phyloP scores from a whole-genome alignment of 2,329 filamentous ascomycete genomes.

The Ophiostoma pallidulum region DNA sequence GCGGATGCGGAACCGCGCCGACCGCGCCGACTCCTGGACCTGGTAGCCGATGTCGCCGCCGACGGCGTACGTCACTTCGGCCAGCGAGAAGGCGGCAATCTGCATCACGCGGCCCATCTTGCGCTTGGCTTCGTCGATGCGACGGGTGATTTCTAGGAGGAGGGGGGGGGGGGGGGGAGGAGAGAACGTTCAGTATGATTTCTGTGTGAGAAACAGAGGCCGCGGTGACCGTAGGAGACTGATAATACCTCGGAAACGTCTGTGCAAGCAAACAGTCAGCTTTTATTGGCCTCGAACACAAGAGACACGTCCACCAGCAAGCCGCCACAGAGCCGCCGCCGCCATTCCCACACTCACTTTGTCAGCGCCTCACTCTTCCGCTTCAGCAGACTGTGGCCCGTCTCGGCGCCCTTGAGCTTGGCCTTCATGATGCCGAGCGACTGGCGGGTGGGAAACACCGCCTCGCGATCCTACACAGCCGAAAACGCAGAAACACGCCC shows the following conservation, averaged over 20 bases:
- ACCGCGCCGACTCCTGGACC: slow-evolving; percentile 90
- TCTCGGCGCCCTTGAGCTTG: slow-evolving; percentile 90
- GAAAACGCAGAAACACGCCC: background rate
- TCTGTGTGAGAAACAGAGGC: too few species aligned
- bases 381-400: slow-evolving; percentile 89
- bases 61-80: slow-evolving; percentile 94
- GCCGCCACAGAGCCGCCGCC: too few species aligned
- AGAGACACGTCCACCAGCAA: too few species aligned
- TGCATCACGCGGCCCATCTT: slow-evolving; percentile 99
- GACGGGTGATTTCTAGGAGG: slow-evolving; percentile 73
- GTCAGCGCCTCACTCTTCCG: slow-evolving; percentile 96
- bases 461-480: slow-evolving; percentile 66
- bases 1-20: slow-evolving; percentile 82
- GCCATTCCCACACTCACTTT: slow-evolving; percentile 53
- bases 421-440: slow-evolving; percentile 94
- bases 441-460: slow-evolving; percentile 96
- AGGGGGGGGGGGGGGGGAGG: too few species aligned
- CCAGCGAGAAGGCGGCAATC: slow-evolving; percentile 93
- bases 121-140: slow-evolving; percentile 97
- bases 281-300: too few species aligned
- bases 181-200: too few species aligned
- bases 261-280: slow-evolving; percentile 26
- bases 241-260: slow-evolving; percentile 82
- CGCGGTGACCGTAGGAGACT: too few species aligned
- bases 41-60: slow-evolving; percentile 95